Conservation (phyloP, 495 filamentous ascomycete genomes). For the Amniculicola lignicola region DNA sequence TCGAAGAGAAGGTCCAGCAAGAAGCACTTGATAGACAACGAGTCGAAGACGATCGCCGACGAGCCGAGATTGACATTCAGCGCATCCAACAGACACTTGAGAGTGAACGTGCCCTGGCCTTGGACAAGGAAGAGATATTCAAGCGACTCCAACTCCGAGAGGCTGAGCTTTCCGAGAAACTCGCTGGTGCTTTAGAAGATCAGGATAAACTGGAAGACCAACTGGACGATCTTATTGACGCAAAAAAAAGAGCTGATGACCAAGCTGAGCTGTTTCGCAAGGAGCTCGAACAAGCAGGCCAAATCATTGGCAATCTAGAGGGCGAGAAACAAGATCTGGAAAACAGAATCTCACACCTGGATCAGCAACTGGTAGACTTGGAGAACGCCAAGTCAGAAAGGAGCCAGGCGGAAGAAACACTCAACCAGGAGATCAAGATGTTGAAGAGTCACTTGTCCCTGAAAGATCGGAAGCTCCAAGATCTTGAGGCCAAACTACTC, state of each 20-base stretch:
- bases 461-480: slow-evolving; percentile 86
- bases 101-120: slow-evolving; percentile 86
- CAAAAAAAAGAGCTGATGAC: slow-evolving; percentile 85
- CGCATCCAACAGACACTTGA: slow-evolving; percentile 89
- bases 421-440: slow-evolving; percentile 83
- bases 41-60: slow-evolving; percentile 87
- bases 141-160: slow-evolving; percentile 88
- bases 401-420: slow-evolving; percentile 65
- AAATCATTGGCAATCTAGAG: slow-evolving; percentile 79
- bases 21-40: slow-evolving; percentile 72
- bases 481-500: slow-evolving; percentile 78
- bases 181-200: slow-evolving; percentile 88
- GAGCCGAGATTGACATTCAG: slow-evolving; percentile 80
- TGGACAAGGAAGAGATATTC: slow-evolving; percentile 99
- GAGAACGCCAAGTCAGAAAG: slow-evolving; percentile 64
- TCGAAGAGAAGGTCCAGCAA: slow-evolving; percentile 77
- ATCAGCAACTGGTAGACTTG: slow-evolving; percentile 63
- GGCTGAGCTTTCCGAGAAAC: slow-evolving; percentile 83
- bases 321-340: slow-evolving; percentile 74
- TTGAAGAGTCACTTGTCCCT: slow-evolving; percentile 84
- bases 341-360: slow-evolving; percentile 62
- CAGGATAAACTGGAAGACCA: slow-evolving; percentile 93
- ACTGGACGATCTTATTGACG: slow-evolving; percentile 80
- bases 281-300: slow-evolving; percentile 87
- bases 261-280: slow-evolving; percentile 72